Base-by-base conservation (phyloP, 2,329 filamentous ascomycete species). In the Exophiala xenobiotica region DNA sequence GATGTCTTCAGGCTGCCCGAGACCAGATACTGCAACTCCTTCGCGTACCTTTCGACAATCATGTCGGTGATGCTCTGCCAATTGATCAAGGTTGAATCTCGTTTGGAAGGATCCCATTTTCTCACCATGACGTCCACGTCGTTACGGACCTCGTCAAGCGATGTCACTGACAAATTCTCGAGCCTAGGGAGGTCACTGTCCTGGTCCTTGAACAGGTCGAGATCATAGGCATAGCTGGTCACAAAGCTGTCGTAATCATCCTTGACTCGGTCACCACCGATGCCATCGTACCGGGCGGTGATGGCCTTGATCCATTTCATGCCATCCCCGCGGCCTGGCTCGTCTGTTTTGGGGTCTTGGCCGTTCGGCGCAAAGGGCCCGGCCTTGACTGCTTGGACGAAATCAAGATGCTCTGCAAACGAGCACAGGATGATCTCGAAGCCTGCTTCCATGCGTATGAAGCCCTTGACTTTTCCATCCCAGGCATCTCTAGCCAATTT, bases 341-440 rank as follows among this genome's bases (percentile, higher is more conserved):
- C 19, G 22, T 24, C 23, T 7, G 41, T 18, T 26, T 42, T 31
- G 14, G 39, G 16, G 11, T 41, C n/a, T 5, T 38, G 43, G 3
- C 26, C 44, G 7, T 22, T 33, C 2, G 35, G 41, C 14, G 42
- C 22, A 19, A 50, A 40, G 22, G 37, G 20, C 14, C 47, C 52
- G 2, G 61, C 63, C 44, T 63, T 61, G 7, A 60, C 65, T 16
- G 73, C 68, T 4, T 65, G 61, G 5, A 69, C 57, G 4, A 68
- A 54, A 9, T 69, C 61, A 1, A 78, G 58, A 56, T 72, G 63
- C 9, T 68, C 62, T 26, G 65, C 66, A 56, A 89, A 88, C 46
- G 83, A 71, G 64, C 85, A 89, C 16, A 85, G 71, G 43, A 88
- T 85, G 46, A 87, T 74, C 65, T 89, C 86, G 58, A 88, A 88